These are phyloP conservation scores for Penicillium psychrosexuale DNA, from an alignment of 2,329 filamentous ascomycete genomes.

Conservation along the genomic window DNA sequence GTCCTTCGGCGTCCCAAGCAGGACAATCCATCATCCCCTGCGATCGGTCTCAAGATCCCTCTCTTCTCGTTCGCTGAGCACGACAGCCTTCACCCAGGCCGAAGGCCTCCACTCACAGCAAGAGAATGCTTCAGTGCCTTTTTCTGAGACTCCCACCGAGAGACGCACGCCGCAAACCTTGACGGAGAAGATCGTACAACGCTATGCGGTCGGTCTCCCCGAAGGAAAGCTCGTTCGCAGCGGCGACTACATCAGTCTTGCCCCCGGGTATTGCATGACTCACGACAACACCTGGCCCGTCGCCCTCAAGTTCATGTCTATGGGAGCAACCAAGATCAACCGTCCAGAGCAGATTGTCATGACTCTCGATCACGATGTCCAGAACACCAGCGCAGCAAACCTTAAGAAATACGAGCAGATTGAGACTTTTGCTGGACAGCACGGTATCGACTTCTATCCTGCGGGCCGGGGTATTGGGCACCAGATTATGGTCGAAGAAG, in stretches of 20 bases:
- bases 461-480: constrained; percentile 82
- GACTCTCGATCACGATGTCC: constrained; percentile 83
- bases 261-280: constrained; percentile 73
- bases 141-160: background rate
- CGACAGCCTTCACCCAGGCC: background rate
- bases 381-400: constrained; percentile 75
- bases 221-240: constrained; percentile 70
- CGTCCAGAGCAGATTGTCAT: constrained; percentile 73
- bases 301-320: constrained; percentile 75
- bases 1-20: background rate
- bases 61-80: background rate
- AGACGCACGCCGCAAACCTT: constrained; percentile 64
- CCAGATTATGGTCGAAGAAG: constrained; percentile 73
- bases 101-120: constrained; percentile 1
- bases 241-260: constrained; percentile 80
- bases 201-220: constrained; percentile 71
- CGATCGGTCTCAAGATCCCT: background rate
- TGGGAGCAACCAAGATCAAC: constrained; percentile 71
- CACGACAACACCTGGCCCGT: constrained; percentile 83
- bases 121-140: background rate
- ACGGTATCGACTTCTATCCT: constrained; percentile 74
- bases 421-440: constrained; percentile 72
- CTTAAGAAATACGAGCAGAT: constrained; percentile 80
- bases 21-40: constrained; percentile 1
- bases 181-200: constrained; percentile 89